Conservation (phyloP, 305 asterid species). For the Rubia peregrina region DNA sequence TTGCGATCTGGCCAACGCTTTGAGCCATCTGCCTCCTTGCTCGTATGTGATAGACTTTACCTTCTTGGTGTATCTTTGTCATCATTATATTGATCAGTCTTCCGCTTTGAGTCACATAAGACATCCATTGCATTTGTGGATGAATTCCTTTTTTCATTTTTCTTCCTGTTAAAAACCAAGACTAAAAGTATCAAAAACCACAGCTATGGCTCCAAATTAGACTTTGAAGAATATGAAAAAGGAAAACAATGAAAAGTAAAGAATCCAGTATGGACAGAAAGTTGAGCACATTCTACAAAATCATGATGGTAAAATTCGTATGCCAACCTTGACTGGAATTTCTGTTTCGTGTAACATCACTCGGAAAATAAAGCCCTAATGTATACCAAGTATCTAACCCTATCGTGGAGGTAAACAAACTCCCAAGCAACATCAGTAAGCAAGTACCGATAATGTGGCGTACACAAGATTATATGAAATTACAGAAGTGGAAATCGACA, state of each 20-base stretch:
- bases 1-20: constrained; percentile 71
- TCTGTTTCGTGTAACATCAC: too few relatives aligned
- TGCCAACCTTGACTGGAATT: neutral
- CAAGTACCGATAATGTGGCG: neutral
- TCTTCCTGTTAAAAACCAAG: neutral
- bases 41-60: constrained; percentile 76
- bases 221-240: neutral
- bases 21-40: constrained; percentile 80
- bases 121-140: constrained; percentile 90
- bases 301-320: neutral
- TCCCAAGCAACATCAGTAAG: neutral
- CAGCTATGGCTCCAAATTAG: neutral
- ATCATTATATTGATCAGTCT: constrained; percentile 63
- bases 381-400: neutral
- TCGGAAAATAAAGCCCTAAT: neutral
- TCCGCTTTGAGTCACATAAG: constrained; percentile 88
- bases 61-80: constrained; percentile 69
- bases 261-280: neutral
- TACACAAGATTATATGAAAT: neutral
- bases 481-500: neutral
- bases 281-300: neutral
- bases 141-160: constrained; percentile 89
- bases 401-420: neutral
- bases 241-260: neutral
- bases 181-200: neutral